These are phyloP conservation scores for Pyrus betulifolia DNA, from an alignment of 306 rosid species.

Conservation along the genomic window DNA sequence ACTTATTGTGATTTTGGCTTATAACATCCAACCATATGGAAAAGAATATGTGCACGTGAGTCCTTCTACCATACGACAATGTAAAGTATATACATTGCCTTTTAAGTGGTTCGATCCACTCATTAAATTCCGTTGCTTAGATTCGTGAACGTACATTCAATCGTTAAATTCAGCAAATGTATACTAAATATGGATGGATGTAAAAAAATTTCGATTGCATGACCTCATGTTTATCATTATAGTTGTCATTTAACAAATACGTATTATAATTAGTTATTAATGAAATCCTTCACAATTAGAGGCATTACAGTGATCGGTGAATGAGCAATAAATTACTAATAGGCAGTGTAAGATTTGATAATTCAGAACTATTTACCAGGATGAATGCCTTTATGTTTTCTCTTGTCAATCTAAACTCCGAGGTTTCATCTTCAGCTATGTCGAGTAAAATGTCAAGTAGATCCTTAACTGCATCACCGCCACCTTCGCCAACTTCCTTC, in stretches of 20 bases:
- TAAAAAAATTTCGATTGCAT: neutral
- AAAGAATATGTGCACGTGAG: neutral
- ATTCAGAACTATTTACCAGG: slow-evolving; percentile 24
- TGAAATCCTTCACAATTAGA: neutral
- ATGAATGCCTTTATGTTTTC: slow-evolving; percentile 57
- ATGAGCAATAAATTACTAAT: neutral
- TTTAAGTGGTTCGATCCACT: too few species aligned
- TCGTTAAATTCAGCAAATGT: too few species aligned
- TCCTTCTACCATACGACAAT: too few species aligned
- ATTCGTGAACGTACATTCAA: too few species aligned
- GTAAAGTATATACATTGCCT: too few species aligned
- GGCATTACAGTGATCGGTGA: neutral
- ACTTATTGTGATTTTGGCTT: neutral
- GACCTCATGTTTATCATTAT: neutral
- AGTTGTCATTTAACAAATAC: neutral
- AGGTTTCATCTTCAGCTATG: slow-evolving; percentile 26
- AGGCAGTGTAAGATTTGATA: neutral
- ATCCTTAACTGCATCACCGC: slow-evolving; percentile 14
- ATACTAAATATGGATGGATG: too few species aligned
- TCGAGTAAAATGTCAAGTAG: slow-evolving; percentile 47
- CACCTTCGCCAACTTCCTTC: slow-evolving; percentile 1
- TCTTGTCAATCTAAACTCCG: slow-evolving; percentile 39
- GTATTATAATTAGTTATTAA: neutral
- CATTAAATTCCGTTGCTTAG: too few species aligned
- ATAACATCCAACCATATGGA: neutral